These are phyloP conservation scores for Xylaria sp. DNA, from an alignment of 2,329 filamentous ascomycete species.

Conservation along the genomic window DNA sequence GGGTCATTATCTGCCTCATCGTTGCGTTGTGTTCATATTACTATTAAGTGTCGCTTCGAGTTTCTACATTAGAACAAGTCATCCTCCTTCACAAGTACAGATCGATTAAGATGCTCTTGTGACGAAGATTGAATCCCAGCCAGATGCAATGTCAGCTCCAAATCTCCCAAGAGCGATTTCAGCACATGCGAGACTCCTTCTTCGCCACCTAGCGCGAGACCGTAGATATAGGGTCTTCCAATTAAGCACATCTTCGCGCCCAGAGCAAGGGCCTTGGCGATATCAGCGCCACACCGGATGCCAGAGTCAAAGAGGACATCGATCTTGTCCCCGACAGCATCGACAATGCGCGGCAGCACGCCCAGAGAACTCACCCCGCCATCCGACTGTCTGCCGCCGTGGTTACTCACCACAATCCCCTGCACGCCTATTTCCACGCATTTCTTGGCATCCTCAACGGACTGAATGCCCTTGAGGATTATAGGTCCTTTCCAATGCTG, in stretches of 20 bases:
- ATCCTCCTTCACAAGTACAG: slow-evolving; percentile 40
- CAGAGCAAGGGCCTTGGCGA: slow-evolving; percentile 67
- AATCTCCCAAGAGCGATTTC: slow-evolving; percentile 42
- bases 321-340: slow-evolving; percentile 67
- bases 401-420: slow-evolving; percentile 64
- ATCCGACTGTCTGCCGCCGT: slow-evolving; percentile 67
- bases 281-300: slow-evolving; percentile 66
- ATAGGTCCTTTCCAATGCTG: slow-evolving; percentile 45
- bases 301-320: slow-evolving; percentile 70
- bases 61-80: slow-evolving; percentile 38
- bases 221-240: slow-evolving; percentile 67
- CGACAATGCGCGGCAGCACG: slow-evolving; percentile 67
- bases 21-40: not conserved
- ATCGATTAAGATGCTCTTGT: slow-evolving; percentile 35
- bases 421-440: slow-evolving; percentile 39
- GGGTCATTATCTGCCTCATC: not conserved
- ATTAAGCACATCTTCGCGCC: slow-evolving; percentile 68
- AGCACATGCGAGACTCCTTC: slow-evolving; percentile 44
- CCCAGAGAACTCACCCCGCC: slow-evolving; percentile 64
- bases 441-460: slow-evolving; percentile 44
- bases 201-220: slow-evolving; percentile 43
- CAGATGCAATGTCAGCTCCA: slow-evolving; percentile 44
- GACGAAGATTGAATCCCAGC: slow-evolving; percentile 41
- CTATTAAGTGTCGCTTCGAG: not conserved
- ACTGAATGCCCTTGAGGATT: slow-evolving; percentile 50